Conservation (phyloP, 176 grass and related monocot genomes). For the Hyparrhenia diplandra region DNA sequence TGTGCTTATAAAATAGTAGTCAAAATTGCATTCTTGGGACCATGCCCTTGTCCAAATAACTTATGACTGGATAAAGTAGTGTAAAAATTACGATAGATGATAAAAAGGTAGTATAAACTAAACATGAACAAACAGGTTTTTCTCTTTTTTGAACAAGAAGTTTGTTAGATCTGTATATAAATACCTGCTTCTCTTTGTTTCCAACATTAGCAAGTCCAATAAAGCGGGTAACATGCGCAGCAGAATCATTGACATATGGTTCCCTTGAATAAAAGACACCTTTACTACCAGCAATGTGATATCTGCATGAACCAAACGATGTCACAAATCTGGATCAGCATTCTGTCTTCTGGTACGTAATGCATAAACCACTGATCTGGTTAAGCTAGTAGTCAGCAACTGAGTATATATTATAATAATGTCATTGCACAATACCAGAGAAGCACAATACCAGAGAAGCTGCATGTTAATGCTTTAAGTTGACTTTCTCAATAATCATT, state of each 20-base stretch:
- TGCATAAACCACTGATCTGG: not conserved
- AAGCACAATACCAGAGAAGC: no score
- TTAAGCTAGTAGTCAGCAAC: not conserved
- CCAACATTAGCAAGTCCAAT: slow-evolving; percentile 90
- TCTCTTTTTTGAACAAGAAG: no score
- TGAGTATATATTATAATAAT: not conserved
- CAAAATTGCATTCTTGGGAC: not conserved
- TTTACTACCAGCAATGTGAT: slow-evolving; percentile 91
- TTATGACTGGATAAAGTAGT: not conserved
- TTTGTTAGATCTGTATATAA: not conserved
- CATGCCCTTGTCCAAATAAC: not conserved
- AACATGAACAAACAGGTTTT: no score
- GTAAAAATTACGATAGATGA: not conserved
- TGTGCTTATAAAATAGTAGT: no score
- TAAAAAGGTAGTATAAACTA: slow-evolving; percentile 9
- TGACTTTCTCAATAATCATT: not conserved
- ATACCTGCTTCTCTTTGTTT: slow-evolving; percentile 95
- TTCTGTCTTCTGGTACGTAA: not conserved
- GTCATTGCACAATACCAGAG: slow-evolving; percentile 1
- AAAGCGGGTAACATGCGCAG: slow-evolving; percentile 81
- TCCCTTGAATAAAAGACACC: slow-evolving; percentile 83
- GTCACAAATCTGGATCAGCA: not conserved
- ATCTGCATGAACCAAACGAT: slow-evolving; percentile 48
- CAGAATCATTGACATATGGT: slow-evolving; percentile 67
- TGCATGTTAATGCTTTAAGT: slow-evolving; percentile 10